Percentiles rank a stretch among this genome's conserved stretches.
Evolutionary conservation across 805 yeast species (phyloP).

Genomic region (Candida sonorensis): DNA sequence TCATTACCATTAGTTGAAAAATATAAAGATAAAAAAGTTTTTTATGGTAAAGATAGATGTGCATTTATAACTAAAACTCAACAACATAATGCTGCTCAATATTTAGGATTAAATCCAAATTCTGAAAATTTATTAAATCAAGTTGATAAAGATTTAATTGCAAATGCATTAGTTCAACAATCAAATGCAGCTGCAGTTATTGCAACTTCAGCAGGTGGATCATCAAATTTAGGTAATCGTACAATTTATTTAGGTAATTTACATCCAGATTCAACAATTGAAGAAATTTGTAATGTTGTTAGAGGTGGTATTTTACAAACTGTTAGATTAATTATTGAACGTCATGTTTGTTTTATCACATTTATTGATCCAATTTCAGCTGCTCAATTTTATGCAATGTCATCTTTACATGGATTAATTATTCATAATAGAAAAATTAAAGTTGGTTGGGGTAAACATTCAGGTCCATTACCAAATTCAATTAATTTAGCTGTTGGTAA

Average conservation of each 20-base stretch:
- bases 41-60: conserved; percentile 91
- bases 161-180: conserved; percentile 81
- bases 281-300: conserved; percentile 92
- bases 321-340: conserved; percentile 71
- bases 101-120: conserved; percentile 85
- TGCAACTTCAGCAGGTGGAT: conserved; percentile 92
- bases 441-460: conserved; percentile 97
- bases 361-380: conserved; percentile 97
- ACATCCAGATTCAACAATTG: conserved; percentile 81
- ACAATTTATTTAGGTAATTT: conserved; percentile 88
- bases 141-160: conserved; percentile 50
- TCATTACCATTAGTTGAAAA: conserved; percentile 61
- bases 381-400: conserved; percentile 93
- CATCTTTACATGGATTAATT: conserved; percentile 81
- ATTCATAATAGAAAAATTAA: conserved; percentile 82
- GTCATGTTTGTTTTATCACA: conserved; percentile 90
- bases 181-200: conserved; percentile 97
- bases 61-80: conserved; percentile 93
- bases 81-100: conserved; percentile 95
- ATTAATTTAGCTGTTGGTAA: conserved; percentile 83
- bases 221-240: conserved; percentile 85
- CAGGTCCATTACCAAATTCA: conserved; percentile 86
- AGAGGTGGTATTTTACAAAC: conserved; percentile 90
- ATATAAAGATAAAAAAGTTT: conserved; percentile 73
- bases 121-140: conserved; percentile 68